Conservation (phyloP, 495 filamentous ascomycete species). For the Lepraria neglecta region DNA sequence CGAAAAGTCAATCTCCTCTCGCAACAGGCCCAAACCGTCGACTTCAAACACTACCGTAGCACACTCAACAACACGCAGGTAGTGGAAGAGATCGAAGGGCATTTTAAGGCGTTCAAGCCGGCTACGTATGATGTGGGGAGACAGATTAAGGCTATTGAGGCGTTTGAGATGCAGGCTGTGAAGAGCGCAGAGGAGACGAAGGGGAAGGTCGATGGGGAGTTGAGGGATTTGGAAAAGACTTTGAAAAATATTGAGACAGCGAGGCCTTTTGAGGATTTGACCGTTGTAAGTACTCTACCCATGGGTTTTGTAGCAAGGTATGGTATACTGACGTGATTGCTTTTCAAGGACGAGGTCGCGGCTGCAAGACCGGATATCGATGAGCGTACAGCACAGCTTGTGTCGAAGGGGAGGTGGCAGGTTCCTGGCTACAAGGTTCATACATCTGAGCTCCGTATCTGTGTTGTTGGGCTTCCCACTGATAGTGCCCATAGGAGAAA, state of each 20-base stretch:
- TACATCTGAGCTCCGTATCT: conserved; percentile 19
- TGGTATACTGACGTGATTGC: too few relatives aligned
- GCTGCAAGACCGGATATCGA: conserved; percentile 92
- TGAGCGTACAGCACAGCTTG: conserved; percentile 82
- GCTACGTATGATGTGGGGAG: conserved; percentile 79
- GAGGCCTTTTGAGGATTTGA: conserved; percentile 92
- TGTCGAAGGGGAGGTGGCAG: conserved; percentile 94
- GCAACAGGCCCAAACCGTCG: conserved; percentile 73
- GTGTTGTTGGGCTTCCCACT: background rate
- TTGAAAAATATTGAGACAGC: conserved; percentile 95
- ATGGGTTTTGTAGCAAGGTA: too few relatives aligned
- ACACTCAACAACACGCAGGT: conserved; percentile 90
- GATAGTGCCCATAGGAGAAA: conserved; percentile 63
- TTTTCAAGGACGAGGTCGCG: conserved; percentile 85
- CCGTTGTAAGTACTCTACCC: conserved; percentile 67
- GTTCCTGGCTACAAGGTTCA: conserved; percentile 96
- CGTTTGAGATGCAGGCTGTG: conserved; percentile 93
- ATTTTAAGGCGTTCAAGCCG: conserved; percentile 84
- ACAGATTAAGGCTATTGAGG: conserved; percentile 95
- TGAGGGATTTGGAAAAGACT: conserved; percentile 86
- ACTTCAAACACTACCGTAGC: conserved; percentile 89
- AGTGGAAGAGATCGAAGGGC: conserved; percentile 92
- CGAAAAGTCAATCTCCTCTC: conserved; percentile 76
- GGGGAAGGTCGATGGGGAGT: conserved; percentile 85
- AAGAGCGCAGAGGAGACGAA: conserved; percentile 96